Evolutionary conservation across 805 yeast genomes (phyloP).

Genomic region (Hemisphaericaspora nanyangensis): DNA sequence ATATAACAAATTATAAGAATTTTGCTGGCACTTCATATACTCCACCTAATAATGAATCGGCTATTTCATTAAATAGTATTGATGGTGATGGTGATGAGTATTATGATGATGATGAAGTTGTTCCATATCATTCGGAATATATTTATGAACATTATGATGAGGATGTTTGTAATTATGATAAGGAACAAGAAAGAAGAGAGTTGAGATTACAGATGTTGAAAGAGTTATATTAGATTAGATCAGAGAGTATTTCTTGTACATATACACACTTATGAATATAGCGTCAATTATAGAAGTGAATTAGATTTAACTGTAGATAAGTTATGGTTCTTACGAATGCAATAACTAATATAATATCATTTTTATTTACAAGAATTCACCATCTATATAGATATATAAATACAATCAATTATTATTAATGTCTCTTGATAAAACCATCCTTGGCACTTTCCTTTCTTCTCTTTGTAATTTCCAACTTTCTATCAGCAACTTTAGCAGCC

Average conservation of each 20-base stretch:
- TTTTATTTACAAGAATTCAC: too few species aligned
- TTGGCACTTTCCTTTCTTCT: conserved; percentile 27
- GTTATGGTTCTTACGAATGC: too few species aligned
- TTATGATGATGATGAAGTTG: conserved; percentile 15
- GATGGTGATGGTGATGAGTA: conserved; percentile 5
- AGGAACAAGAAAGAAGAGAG: conserved; percentile 35
- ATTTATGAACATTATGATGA: background rate
- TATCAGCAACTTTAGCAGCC: conserved; percentile 31
- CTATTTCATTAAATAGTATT: too few species aligned
- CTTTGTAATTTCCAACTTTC: conserved; percentile 34
- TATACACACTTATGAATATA: conserved; percentile 8
- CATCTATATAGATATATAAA: too few species aligned
- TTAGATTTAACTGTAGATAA: too few species aligned
- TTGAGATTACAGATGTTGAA: conserved; percentile 34
- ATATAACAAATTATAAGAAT: conserved; percentile 16
- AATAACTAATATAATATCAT: too few species aligned
- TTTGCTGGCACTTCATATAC: conserved; percentile 20
- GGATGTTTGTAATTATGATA: conserved; percentile 11
- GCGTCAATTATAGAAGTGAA: conserved; percentile 8
- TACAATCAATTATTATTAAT: too few species aligned
- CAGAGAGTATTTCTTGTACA: background rate
- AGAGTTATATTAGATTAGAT: conserved; percentile 24
- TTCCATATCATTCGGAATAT: conserved; percentile 1
- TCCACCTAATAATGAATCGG: background rate
- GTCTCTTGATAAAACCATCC: conserved; percentile 39